Conservation (phyloP, 345 rosid genomes). For the Boechera retrofracta region DNA sequence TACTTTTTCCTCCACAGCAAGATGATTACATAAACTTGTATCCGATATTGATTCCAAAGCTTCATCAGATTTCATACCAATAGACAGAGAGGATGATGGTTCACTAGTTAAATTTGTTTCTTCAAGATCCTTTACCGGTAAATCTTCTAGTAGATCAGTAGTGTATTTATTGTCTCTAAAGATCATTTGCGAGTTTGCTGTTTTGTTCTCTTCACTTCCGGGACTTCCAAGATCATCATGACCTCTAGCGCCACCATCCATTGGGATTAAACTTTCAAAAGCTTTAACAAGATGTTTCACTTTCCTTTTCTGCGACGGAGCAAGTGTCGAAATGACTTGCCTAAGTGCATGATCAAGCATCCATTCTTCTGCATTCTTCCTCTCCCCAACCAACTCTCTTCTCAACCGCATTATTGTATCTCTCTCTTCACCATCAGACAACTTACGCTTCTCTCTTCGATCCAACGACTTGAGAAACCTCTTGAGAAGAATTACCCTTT, state of each 20-base stretch:
- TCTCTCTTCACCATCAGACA: conserved; percentile 49
- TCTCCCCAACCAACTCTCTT: conserved; percentile 62
- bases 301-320: conserved; percentile 74
- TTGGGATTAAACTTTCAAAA: conserved; percentile 65
- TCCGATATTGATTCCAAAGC: conserved; percentile 28
- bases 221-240: conserved; percentile 31
- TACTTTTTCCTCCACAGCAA: conserved; percentile 18
- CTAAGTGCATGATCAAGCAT: conserved; percentile 95
- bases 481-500: conserved; percentile 68
- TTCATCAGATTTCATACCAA: conserved; percentile 38
- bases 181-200: neutral
- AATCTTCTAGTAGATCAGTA: conserved; percentile 19
- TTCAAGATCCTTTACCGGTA: conserved; percentile 38
- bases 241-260: conserved; percentile 39
- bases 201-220: conserved; percentile 22
- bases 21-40: conserved; percentile 23
- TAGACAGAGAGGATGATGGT: conserved; percentile 20
- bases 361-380: conserved; percentile 83
- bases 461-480: conserved; percentile 84
- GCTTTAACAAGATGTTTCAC: conserved; percentile 88
- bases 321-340: conserved; percentile 72
- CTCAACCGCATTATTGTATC: conserved; percentile 67
- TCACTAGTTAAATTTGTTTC: conserved; percentile 33
- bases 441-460: conserved; percentile 46
- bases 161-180: neutral